Evolutionary conservation across 108 stramenopile genomes (phyloP), one percentile per base, ranked within the genome.

Genomic region (Nannochloropsis gaditana): DNA sequence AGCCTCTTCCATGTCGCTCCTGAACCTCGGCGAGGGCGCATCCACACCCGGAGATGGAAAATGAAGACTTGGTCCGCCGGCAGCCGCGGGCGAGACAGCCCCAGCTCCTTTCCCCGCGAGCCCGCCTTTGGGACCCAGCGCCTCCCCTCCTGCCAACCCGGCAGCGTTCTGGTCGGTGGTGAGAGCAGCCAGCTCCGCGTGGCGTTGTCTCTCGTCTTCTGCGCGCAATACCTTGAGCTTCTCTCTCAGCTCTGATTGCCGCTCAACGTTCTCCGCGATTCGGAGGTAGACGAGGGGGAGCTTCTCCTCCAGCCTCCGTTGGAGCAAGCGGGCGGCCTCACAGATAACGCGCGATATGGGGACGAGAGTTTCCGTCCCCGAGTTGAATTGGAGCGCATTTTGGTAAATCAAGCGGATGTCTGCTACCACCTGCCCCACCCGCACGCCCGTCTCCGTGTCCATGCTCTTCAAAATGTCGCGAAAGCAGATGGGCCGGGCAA

Each of bases 401-500:
- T 73, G 15, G n/a, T 73, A 73, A 73, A 73, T 73, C 59, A 73
- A 73, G 2, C 59, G 59, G 15, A 73, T 73, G n/a, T 73, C 59
- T 2, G 15, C 59, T 6, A 73, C 59, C 59, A 73, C 59, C 59
- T 73, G 59, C n/a, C 59, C 59, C 2, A 73, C 59, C 59, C 59
- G 15, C 59, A 73, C 2, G 15, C 59, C 59, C 59, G 19, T n/a
- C 59, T 50, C 59, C 59, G 19, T n/a, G n/a, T 73, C 59, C 59
- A 73, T 4, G 4, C 59, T n/a, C 59, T 73, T 73, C 59, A 73
- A 73, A 2, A 73, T 73, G 59, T 73, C 59, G 15, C 59, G 59
- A 73, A 73, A 73, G n/a, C 59, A 73, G 3, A 73, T 73, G 59
- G 59, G 59, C 59, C 59, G 59, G 59, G 59, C 59, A n/a, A 73